Percentiles rank a stretch among this genome's conserved stretches.
phyloP scores from a whole-genome alignment of 805 yeast species.

The Nakazawaea anatomiae region DNA sequence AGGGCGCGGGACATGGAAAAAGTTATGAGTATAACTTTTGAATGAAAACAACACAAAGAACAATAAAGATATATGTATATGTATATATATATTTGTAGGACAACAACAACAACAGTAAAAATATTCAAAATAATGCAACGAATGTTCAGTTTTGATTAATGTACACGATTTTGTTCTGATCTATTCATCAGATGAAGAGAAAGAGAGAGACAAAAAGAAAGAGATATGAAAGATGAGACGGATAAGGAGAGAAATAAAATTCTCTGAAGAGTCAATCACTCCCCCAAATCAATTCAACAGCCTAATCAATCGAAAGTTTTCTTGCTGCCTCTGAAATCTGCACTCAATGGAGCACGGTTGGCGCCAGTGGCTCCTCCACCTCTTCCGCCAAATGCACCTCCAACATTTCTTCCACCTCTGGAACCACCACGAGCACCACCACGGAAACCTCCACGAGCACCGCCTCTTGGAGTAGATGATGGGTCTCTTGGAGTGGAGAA shows the following conservation, averaged over 20 bases:
- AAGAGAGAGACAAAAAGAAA: too few species aligned
- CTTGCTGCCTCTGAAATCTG: slow-evolving; percentile 79
- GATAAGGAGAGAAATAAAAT: too few species aligned
- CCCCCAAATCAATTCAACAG: background rate
- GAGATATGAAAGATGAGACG: too few species aligned
- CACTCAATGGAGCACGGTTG: slow-evolving; percentile 55
- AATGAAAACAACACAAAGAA: background rate
- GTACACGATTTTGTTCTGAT: background rate
- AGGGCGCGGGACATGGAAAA: too few species aligned
- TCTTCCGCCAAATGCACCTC: slow-evolving; percentile 28
- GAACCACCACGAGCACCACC: slow-evolving; percentile 20
- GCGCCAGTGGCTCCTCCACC: slow-evolving; percentile 55
- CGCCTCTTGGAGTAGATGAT: slow-evolving; percentile 36
- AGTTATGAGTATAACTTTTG: background rate
- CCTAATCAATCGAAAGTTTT: slow-evolving; percentile 64
- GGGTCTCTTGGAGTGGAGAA: slow-evolving; percentile 83
- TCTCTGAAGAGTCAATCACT: background rate
- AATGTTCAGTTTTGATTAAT: background rate
- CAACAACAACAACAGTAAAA: background rate
- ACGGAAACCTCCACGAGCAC: slow-evolving; percentile 36
- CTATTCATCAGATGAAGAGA: too few species aligned
- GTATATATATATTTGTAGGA: too few species aligned
- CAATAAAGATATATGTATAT: background rate
- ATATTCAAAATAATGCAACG: too few species aligned
- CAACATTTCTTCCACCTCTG: slow-evolving; percentile 26